A percentile compares a stretch with the other conserved stretches of the same genome.
phyloP scores from a whole-genome alignment of 768 basidiomycete species.

The Boletus rubroflammeus region DNA sequence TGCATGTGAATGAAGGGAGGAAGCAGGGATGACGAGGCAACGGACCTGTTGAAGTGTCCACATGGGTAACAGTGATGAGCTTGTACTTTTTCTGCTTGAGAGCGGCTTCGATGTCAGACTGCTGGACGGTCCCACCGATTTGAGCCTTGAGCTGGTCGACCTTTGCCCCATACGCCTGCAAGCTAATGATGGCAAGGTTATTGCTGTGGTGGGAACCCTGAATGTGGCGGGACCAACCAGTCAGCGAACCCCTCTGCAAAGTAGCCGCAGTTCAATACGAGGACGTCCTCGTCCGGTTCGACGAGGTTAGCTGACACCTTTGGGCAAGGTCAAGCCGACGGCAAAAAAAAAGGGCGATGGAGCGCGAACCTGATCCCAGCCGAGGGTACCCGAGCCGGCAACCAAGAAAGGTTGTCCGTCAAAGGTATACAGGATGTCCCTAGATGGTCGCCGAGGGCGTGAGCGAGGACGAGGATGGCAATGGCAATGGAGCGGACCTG shows the following conservation, averaged over 20 bases:
- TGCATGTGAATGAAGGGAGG: background rate
- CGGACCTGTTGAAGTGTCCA: constrained; percentile 82
- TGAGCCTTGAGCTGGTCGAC: constrained; percentile 82
- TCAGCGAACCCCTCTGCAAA: constrained; percentile 91
- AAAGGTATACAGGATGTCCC: constrained; percentile 75
- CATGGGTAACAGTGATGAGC: constrained; percentile 89
- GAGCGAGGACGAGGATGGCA: background rate
- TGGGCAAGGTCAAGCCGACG: constrained; percentile 4
- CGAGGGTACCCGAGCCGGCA: constrained; percentile 91
- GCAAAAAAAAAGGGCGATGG: background rate
- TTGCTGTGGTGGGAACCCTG: background rate
- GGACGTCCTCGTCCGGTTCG: constrained; percentile 71
- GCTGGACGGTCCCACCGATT: constrained; percentile 71
- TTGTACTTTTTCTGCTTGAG: constrained; percentile 82
- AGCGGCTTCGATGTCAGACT: constrained; percentile 59
- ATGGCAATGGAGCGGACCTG: constrained; percentile 38
- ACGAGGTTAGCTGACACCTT: constrained; percentile 89
- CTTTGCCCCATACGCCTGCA: constrained; percentile 84
- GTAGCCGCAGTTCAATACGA: constrained; percentile 89
- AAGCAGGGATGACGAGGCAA: background rate
- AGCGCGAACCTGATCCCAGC: constrained; percentile 82
- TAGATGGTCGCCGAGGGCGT: constrained; percentile 22
- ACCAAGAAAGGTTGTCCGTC: constrained; percentile 88
- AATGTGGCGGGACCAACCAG: constrained; percentile 48
- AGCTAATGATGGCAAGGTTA: constrained; percentile 37